Conservation (phyloP, 768 basidiomycete species). For the Leccinum subtestaceum region DNA sequence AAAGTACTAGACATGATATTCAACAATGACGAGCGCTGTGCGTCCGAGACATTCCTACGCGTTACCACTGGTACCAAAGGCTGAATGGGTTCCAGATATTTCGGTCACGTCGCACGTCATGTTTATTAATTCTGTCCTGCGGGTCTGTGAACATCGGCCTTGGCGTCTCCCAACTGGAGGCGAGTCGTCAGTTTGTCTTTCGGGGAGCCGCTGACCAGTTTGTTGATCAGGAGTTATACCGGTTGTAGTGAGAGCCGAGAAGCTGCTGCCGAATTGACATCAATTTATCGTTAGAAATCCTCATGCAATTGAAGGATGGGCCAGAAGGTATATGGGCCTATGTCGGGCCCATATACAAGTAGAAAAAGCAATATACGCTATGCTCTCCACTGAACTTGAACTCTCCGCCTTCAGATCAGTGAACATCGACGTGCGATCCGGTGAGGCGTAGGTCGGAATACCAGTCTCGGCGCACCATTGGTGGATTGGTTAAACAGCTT, state of each 20-base stretch:
- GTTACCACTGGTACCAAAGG: neutral
- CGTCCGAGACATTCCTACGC: slow-evolving; percentile 21
- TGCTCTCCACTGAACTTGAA: slow-evolving; percentile 57
- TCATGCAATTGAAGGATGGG: neutral
- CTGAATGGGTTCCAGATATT: slow-evolving; percentile 42
- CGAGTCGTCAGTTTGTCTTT: slow-evolving; percentile 24
- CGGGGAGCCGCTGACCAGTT: slow-evolving; percentile 1
- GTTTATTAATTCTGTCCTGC: slow-evolving; percentile 55
- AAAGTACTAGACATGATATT: slow-evolving; percentile 57
- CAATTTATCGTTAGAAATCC: neutral
- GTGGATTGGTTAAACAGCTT: no score
- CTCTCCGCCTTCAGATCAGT: slow-evolving; percentile 45
- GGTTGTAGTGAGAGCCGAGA: slow-evolving; percentile 20
- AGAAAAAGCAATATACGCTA: slow-evolving; percentile 21
- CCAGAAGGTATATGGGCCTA: neutral
- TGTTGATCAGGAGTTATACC: slow-evolving; percentile 24
- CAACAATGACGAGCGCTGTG: slow-evolving; percentile 46
- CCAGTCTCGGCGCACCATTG: no score
- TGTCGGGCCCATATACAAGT: neutral
- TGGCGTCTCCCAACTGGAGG: slow-evolving; percentile 64
- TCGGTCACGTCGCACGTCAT: slow-evolving; percentile 67
- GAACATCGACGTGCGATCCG: slow-evolving; percentile 42
- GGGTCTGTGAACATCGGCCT: slow-evolving; percentile 40
- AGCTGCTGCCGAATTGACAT: slow-evolving; percentile 8
- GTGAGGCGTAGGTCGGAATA: slow-evolving; percentile 24